Evolutionary conservation across 192 early-diverging fungal genomes (phyloP), one percentile per base, ranked within the genome.

Genomic region (Gaertneriomyces sp.): DNA sequence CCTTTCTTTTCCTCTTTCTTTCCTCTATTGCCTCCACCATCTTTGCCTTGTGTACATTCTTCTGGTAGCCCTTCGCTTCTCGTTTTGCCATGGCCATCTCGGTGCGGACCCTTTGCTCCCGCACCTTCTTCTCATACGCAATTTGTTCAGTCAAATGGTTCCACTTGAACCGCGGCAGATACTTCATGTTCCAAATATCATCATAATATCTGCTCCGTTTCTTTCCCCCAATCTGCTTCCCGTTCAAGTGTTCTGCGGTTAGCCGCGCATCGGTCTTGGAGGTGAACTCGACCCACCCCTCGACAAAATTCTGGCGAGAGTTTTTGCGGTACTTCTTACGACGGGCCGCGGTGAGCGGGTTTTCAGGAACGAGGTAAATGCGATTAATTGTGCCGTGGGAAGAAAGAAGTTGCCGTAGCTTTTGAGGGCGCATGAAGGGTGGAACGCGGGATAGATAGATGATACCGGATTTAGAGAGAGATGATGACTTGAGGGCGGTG

Each of bases 131-230:
- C 73, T 59, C 84, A 71, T 89, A 93, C 70, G 83, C 89, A 45
- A 97, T 86, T 73, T 94, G 92, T 63, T 96, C 96, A 11, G 91
- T 92, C 55, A 98, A 73, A 69, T 98, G 89, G 46, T 88, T 76
- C 96, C 96, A 98, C 70, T 98, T 98, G 79, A 98, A 98, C 55
- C 88, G 87, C 41, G 93, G 90, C 41, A 98, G 74, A 65, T 98
- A 98, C 74, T 93, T 93, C 54, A 98, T 88, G 71, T 90, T 97
- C 96, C 96, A 98, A 69, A 97, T 76, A 58, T 97, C 94, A 68
- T 96, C 93, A 74, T 94, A 90, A 72, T 93, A 94, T 58, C 80
- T 82, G 51, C 80, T 85, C 41, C 89, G 81, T 74, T 93, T 93
- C 64, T 93, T 95, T 38, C 91, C 90, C 6, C 88, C 93, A 76